Percentiles rank a stretch among this genome's conserved stretches.
Evolutionary conservation across 2,329 filamentous ascomycete species (phyloP).

Genomic region (Balansia obtecta): DNA sequence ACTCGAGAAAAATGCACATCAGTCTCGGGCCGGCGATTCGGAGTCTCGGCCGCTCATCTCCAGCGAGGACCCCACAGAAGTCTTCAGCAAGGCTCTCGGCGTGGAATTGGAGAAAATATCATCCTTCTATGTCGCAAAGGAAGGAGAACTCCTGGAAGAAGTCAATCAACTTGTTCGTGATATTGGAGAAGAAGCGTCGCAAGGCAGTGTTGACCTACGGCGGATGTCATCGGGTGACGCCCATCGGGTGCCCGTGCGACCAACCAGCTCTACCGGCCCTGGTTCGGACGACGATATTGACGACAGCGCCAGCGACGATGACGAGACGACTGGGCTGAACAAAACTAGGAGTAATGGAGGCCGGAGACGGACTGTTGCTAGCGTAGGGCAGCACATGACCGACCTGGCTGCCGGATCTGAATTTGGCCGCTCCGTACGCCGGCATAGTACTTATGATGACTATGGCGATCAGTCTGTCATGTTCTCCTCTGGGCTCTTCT

Average conservation of each 20-base stretch:
- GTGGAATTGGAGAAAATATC: constrained; percentile 88
- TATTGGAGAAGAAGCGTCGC: constrained; percentile 49
- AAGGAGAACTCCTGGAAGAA: constrained; percentile 75
- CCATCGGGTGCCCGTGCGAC: constrained; percentile 13
- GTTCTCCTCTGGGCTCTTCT: constrained; percentile 48
- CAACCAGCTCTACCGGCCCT: constrained; percentile 27
- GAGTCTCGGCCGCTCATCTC: constrained; percentile 77
- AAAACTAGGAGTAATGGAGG: constrained; percentile 27
- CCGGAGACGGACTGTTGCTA: constrained; percentile 26
- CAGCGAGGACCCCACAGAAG: constrained; percentile 61
- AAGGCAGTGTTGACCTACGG: constrained; percentile 26
- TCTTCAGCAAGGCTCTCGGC: constrained; percentile 73
- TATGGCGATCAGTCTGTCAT: constrained; percentile 62
- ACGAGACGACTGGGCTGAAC: constrained; percentile 44
- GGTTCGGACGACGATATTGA: constrained; percentile 38
- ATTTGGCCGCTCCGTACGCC: constrained; percentile 38
- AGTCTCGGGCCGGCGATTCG: constrained; percentile 51
- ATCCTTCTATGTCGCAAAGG: constrained; percentile 82
- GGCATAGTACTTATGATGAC: constrained; percentile 63
- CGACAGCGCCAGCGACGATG: constrained; percentile 52
- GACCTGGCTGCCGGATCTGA: constrained; percentile 54
- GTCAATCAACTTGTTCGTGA: constrained; percentile 67
- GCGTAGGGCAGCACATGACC: constrained; percentile 27
- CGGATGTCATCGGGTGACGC: constrained; percentile 18
- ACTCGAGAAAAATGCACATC: constrained; percentile 74